A percentile compares a stretch with the other conserved stretches of the same genome.
Evolutionary conservation across 495 filamentous ascomycete species (phyloP).

Genomic region (Rusavskia elegans): DNA sequence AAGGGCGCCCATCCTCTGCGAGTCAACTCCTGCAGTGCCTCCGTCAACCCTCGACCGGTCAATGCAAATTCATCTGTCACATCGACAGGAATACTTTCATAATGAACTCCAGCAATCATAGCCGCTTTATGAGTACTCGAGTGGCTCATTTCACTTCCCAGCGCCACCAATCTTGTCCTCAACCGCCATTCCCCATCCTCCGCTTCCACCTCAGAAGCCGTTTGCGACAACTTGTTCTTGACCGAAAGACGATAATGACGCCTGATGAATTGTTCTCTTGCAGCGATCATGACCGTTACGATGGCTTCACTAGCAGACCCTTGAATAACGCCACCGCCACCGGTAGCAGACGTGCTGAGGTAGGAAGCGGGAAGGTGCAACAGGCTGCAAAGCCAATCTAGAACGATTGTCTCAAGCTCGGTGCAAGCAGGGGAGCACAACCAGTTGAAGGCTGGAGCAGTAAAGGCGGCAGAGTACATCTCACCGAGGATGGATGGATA

Average conservation of each 20-base stretch:
- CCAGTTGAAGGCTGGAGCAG: conserved; percentile 92
- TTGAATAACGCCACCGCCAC: conserved; percentile 88
- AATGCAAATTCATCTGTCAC: conserved; percentile 51
- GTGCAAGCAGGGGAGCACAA: conserved; percentile 90
- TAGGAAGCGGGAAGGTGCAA: conserved; percentile 61
- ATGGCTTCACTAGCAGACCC: conserved; percentile 84
- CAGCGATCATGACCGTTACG: conserved; percentile 75
- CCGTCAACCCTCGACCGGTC: conserved; percentile 45
- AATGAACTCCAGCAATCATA: conserved; percentile 68
- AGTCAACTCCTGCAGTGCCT: conserved; percentile 42
- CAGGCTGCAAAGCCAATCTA: conserved; percentile 78
- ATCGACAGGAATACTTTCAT: conserved; percentile 45
- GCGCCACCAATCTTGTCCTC: conserved; percentile 57
- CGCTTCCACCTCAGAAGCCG: conserved; percentile 19
- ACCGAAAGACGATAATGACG: conserved; percentile 20
- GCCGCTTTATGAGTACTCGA: conserved; percentile 77
- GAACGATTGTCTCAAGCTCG: conserved; percentile 83
- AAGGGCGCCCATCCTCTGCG: conserved; percentile 60
- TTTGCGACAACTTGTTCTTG: not conserved
- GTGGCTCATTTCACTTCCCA: conserved; percentile 69
- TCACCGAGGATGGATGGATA: conserved; percentile 87
- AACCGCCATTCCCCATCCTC: conserved; percentile 51
- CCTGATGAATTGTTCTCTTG: conserved; percentile 55
- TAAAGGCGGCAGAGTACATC: conserved; percentile 80
- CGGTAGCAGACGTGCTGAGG: conserved; percentile 43